Conservation (phyloP, 352 stramenopile species). For the Globisporangium heterothallicum region DNA sequence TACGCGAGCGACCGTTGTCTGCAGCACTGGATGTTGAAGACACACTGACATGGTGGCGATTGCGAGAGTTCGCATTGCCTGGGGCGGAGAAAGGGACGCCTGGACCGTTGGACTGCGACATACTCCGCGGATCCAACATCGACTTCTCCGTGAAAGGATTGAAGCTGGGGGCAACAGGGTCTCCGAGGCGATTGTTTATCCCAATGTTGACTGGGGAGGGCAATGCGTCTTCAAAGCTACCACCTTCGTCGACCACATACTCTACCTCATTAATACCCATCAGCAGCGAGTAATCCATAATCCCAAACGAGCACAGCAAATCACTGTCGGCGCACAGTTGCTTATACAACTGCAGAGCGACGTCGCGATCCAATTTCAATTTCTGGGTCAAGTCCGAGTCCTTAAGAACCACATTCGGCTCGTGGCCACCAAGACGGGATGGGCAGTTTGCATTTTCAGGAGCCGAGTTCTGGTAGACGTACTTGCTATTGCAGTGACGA, state of each 20-base stretch:
- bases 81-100: not conserved
- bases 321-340: constrained; percentile 79
- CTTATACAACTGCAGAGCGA: constrained; percentile 65
- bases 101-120: constrained; percentile 4
- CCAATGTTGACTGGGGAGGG: constrained; percentile 24
- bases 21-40: constrained; percentile 37
- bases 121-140: constrained; percentile 53
- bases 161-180: constrained; percentile 23
- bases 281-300: constrained; percentile 91
- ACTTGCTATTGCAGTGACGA: constrained; percentile 87
- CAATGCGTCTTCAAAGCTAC: constrained; percentile 27
- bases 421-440: constrained; percentile 67
- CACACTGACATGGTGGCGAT: constrained; percentile 59
- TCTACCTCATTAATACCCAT: constrained; percentile 88
- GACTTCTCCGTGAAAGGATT: constrained; percentile 66
- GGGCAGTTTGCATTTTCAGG: constrained; percentile 73
- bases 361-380: constrained; percentile 73
- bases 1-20: constrained; percentile 25
- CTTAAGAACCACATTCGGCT: constrained; percentile 87
- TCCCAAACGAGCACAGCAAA: constrained; percentile 83
- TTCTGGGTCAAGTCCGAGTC: constrained; percentile 87
- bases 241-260: constrained; percentile 76
- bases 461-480: constrained; percentile 59
- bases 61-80: not conserved
- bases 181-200: constrained; percentile 10